These are phyloP conservation scores for Brachypodium distachyon DNA, from an alignment of 202 grass and related monocot species.

Conservation along the genomic window DNA sequence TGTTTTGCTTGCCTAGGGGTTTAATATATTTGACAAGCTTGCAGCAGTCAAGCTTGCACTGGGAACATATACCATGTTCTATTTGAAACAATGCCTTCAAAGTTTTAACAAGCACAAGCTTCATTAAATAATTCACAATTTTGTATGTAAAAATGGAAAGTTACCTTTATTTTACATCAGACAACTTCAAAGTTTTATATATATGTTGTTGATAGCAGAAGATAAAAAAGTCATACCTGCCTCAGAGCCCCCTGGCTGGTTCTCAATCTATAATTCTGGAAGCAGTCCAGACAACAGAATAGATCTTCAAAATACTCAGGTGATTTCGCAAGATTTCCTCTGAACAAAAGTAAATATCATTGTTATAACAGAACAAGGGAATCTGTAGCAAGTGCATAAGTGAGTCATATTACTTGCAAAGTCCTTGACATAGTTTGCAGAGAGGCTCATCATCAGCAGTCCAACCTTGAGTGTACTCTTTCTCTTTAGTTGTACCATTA, in stretches of 20 bases:
- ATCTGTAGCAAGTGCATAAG: conserved; percentile 10
- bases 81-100: conserved; percentile 79
- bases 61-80: conserved; percentile 62
- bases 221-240: conserved; percentile 39
- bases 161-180: background rate
- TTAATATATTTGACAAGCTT: conserved; percentile 69
- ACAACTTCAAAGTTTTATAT: conserved; percentile 1
- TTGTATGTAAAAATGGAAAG: background rate
- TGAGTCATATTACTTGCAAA: conserved; percentile 54
- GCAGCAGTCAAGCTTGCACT: conserved; percentile 83
- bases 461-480: conserved; percentile 75
- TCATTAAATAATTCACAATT: conserved; percentile 3
- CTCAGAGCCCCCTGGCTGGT: conserved; percentile 66
- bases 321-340: conserved; percentile 72
- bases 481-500: conserved; percentile 51
- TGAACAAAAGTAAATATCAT: conserved; percentile 23
- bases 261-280: conserved; percentile 65
- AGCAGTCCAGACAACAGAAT: conserved; percentile 78
- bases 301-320: conserved; percentile 98
- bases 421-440: conserved; percentile 85
- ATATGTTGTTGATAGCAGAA: background rate
- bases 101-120: conserved; percentile 25
- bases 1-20: conserved; percentile 39
- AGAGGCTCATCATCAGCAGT: conserved; percentile 61
- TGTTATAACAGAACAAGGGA: background rate